Conservation (phyloP, 1,139 yeast genomes). For the Blastobotrys ciferrii region DNA sequence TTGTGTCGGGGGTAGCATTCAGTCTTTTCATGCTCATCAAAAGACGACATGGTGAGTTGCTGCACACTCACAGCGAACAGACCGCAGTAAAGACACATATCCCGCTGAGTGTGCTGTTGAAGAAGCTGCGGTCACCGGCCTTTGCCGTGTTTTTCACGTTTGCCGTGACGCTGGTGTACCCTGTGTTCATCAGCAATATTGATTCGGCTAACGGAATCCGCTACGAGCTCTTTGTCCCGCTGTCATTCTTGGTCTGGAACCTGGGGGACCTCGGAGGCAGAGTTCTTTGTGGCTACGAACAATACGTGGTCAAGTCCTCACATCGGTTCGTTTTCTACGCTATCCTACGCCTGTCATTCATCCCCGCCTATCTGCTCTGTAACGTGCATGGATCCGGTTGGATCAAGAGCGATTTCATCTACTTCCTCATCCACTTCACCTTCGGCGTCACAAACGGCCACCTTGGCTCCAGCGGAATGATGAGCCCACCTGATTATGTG, state of each 20-base stretch:
- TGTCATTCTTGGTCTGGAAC: conserved; percentile 83
- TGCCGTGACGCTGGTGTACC: conserved; percentile 75
- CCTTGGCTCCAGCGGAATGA: conserved; percentile 73
- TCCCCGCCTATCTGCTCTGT: conserved; percentile 46
- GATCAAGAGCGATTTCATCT: conserved; percentile 61
- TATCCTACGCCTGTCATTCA: conserved; percentile 52
- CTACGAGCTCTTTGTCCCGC: conserved; percentile 60
- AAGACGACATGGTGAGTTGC: background rate
- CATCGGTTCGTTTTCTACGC: conserved; percentile 24
- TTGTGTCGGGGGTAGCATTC: conserved; percentile 54
- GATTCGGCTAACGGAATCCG: conserved; percentile 52
- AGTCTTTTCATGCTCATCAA: conserved; percentile 12
- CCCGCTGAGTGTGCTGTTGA: conserved; percentile 52
- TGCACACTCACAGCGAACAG: conserved; percentile 12
- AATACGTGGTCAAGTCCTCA: conserved; percentile 34
- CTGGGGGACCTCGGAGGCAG: conserved; percentile 83
- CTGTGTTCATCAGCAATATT: conserved; percentile 80
- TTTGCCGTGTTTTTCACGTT: conserved; percentile 73
- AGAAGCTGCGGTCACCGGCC: conserved; percentile 60
- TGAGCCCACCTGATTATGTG: conserved; percentile 64
- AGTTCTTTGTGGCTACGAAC: conserved; percentile 54
- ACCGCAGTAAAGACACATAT: conserved; percentile 34
- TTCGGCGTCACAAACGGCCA: conserved; percentile 92
- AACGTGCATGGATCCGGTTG: conserved; percentile 50
- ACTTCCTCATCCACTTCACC: conserved; percentile 63